phyloP scores from a whole-genome alignment of 2,329 filamentous ascomycete species.

The Cladosporium sp. region DNA sequence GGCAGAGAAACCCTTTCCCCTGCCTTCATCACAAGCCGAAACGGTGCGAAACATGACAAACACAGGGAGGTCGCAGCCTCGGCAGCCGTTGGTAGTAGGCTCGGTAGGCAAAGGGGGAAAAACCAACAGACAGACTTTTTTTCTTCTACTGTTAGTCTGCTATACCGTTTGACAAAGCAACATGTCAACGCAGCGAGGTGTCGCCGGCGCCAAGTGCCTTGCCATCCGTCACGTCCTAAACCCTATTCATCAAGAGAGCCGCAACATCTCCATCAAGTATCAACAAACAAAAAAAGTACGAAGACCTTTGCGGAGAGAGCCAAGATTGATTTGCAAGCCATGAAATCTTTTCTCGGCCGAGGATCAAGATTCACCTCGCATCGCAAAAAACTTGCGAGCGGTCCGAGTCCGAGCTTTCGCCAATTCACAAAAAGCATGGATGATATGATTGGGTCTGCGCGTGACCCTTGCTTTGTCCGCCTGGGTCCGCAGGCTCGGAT shows the following conservation, averaged over 20 bases:
- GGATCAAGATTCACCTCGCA: too few species aligned
- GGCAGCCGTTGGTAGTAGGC: neutral
- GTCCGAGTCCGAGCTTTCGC: slow-evolving; percentile 1
- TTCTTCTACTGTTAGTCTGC: too few species aligned
- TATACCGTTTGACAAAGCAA: neutral
- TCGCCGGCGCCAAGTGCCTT: slow-evolving; percentile 9
- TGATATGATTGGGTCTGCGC: neutral
- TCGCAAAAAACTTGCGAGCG: neutral
- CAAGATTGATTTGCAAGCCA: slow-evolving; percentile 1
- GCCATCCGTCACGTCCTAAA: neutral
- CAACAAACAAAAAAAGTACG: neutral
- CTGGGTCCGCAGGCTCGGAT: slow-evolving; percentile 4
- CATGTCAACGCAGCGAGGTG: slow-evolving; percentile 7
- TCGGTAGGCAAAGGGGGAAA: neutral
- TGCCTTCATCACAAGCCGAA: neutral
- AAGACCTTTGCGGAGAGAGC: neutral
- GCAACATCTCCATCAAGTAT: neutral
- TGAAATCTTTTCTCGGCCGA: slow-evolving; percentile 1
- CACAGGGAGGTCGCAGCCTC: neutral
- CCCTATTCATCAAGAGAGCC: neutral
- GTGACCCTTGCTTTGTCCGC: neutral
- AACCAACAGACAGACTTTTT: neutral
- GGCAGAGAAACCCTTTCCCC: neutral
- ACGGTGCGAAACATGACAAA: neutral
- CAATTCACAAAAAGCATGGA: neutral